phyloP scores from a whole-genome alignment of 2,329 filamentous ascomycete species.

The Thermomyces lanuginosus region DNA sequence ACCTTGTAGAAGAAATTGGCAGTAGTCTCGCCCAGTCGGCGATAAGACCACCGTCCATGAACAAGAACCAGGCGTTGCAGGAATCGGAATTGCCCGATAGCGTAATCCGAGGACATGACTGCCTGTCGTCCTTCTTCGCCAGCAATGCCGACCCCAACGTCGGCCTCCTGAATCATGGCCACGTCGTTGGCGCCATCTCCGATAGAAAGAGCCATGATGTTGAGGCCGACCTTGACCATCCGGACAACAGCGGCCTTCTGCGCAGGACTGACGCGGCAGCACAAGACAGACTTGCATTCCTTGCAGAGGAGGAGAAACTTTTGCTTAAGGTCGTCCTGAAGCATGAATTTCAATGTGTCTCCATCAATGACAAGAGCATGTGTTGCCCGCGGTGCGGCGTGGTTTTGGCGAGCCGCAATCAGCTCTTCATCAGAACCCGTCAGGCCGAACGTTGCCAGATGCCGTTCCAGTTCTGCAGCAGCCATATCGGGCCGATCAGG shows the following conservation, averaged over 20 bases:
- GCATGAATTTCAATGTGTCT: conserved; percentile 75
- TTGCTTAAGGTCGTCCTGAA: conserved; percentile 67
- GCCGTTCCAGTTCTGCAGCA: conserved; percentile 55
- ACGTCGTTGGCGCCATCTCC: conserved; percentile 93
- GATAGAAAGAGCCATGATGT: conserved; percentile 90
- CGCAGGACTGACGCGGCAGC: conserved; percentile 89
- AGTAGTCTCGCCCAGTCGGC: conserved; percentile 78
- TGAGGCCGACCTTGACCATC: conserved; percentile 86
- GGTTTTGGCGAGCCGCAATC: conserved; percentile 58
- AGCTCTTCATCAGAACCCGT: conserved; percentile 78
- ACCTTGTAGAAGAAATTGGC: conserved; percentile 99
- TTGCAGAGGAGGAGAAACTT: conserved; percentile 93
- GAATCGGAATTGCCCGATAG: conserved; percentile 86
- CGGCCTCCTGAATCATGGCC: conserved; percentile 93
- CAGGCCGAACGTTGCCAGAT: conserved; percentile 57
- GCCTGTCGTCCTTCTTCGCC: conserved; percentile 85
- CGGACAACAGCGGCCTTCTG: conserved; percentile 95
- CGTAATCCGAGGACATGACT: conserved; percentile 92
- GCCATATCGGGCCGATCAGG: conserved; percentile 53
- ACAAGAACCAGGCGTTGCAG: conserved; percentile 72
- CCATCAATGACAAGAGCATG: conserved; percentile 92
- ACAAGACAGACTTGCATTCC: conserved; percentile 89
- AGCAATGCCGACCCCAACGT: conserved; percentile 91
- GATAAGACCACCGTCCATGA: conserved; percentile 92
- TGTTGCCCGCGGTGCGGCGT: conserved; percentile 70